A percentile compares a stretch with the other conserved stretches of the same genome.
These are phyloP conservation scores for Priceomyces medius DNA, from an alignment of 805 yeast genomes.

Conservation along the genomic window DNA sequence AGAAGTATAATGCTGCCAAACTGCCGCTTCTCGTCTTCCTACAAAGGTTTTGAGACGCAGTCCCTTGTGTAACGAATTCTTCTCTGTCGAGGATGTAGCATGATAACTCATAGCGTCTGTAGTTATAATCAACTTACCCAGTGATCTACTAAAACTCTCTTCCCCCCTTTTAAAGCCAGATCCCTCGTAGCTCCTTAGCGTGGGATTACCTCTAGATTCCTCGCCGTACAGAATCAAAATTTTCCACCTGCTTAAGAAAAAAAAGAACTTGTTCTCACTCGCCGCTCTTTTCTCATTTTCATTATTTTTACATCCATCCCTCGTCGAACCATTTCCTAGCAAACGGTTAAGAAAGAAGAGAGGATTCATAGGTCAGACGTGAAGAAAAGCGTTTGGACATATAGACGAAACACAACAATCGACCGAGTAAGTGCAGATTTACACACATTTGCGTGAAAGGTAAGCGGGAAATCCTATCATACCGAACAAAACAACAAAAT, in stretches of 20 bases:
- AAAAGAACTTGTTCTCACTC: constrained; percentile 2
- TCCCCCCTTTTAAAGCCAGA: no score
- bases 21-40: not conserved
- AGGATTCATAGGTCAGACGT: not conserved
- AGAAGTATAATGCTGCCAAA: constrained; percentile 1
- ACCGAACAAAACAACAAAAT: not conserved
- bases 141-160: no score
- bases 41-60: constrained; percentile 1
- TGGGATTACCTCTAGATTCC: no score
- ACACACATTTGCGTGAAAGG: no score
- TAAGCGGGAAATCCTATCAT: not conserved
- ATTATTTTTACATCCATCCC: constrained; percentile 4
- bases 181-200: not conserved
- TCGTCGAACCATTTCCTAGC: not conserved
- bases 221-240: not conserved
- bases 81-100: not conserved
- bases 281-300: constrained; percentile 2
- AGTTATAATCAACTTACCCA: no score
- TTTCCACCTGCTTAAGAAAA: constrained; percentile 1
- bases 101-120: not conserved
- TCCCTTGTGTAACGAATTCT: not conserved
- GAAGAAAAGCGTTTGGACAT: not conserved
- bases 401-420: not conserved
- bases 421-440: no score
- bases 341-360: not conserved